Percentiles rank a stretch among this genome's conserved stretches.
Evolutionary conservation across 805 yeast genomes (phyloP).

Genomic region (Saccharomycopsis sp.): DNA sequence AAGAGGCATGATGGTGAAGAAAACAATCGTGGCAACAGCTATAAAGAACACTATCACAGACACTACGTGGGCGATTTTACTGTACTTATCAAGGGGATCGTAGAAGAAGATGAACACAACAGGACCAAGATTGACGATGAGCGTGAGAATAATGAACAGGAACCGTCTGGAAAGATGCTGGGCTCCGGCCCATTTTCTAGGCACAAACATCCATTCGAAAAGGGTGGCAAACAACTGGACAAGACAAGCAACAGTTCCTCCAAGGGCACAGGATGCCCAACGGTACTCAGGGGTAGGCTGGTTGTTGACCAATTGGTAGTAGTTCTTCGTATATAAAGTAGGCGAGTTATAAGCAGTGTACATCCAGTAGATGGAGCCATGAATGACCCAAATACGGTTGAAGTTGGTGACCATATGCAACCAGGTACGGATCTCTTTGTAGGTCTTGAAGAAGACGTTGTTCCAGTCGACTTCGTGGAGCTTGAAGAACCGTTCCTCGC

Average conservation of each 20-base stretch:
- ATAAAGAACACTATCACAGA: slow-evolving; percentile 86
- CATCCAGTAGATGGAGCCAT: slow-evolving; percentile 88
- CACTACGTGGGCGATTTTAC: slow-evolving; percentile 69
- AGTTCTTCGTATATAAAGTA: slow-evolving; percentile 80
- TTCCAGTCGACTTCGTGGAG: slow-evolving; percentile 92
- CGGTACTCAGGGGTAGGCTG: slow-evolving; percentile 84
- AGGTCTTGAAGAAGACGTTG: slow-evolving; percentile 90
- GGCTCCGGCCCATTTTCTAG: slow-evolving; percentile 99
- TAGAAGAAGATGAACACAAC: slow-evolving; percentile 79
- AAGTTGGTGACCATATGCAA: slow-evolving; percentile 90
- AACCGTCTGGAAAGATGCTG: slow-evolving; percentile 90
- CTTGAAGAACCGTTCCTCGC: slow-evolving; percentile 80
- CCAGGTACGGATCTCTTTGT: slow-evolving; percentile 96
- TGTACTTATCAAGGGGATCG: slow-evolving; percentile 59
- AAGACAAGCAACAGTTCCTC: slow-evolving; percentile 78
- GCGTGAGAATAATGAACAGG: slow-evolving; percentile 59
- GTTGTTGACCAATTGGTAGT: slow-evolving; percentile 74
- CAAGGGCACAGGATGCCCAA: slow-evolving; percentile 92
- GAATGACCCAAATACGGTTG: slow-evolving; percentile 97
- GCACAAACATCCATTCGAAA: slow-evolving; percentile 93
- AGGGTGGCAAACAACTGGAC: slow-evolving; percentile 84
- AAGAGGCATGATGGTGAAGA: slow-evolving; percentile 91
- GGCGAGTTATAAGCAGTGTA: slow-evolving; percentile 91
- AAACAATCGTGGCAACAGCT: slow-evolving; percentile 74
- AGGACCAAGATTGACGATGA: slow-evolving; percentile 75